Evolutionary conservation across 176 grass and related monocot genomes (phyloP), one percentile per base, ranked within the genome.

Genomic region (Typha latifolia): DNA sequence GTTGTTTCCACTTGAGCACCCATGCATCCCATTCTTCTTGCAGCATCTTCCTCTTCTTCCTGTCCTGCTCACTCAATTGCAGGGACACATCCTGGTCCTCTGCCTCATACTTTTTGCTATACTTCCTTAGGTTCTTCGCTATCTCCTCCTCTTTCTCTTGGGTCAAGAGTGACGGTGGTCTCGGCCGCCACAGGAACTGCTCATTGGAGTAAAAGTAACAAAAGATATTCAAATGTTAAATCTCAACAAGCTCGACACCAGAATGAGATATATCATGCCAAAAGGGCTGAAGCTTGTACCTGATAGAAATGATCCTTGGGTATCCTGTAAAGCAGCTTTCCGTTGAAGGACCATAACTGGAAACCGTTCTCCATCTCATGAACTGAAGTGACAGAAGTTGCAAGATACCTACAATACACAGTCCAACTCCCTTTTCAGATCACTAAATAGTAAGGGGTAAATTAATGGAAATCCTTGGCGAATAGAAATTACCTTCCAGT

Each of bases 341-440:
- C 88, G 62, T 69, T 89, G 66, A 96, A 92, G 6, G 93, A 89
- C 88, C 93, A 96, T 63, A 91, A 86, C 48, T 82, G 72, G 62
- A 96, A 96, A 63, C 88, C 93, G 6, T 92, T 96, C 68, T 96
- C 82, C 93, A 96, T 96, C 64, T 96, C 93, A 82, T 96, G 88
- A 29, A 92, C 93, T 14, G 80, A 91, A 62, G 93, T 89, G 64
- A 96, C 85, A 61, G 88, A 74, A 48, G 88, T 92, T 14, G 80
- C 88, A 11, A 91, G 68, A 74, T 86, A 96, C 59, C 85, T 96
- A 69, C 19, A 21, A 14, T 8, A 83, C 61, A 62, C 53, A 34
- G 2, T 57, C 22, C 12, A 12, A 56, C 62, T 63, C 62, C 9
- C 23, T 56, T 75, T 26, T 49, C 26, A 86, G 62, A 21, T 19